Conservation (phyloP, 2,329 filamentous ascomycete genomes). For the Rutstroemia sydowiana region DNA sequence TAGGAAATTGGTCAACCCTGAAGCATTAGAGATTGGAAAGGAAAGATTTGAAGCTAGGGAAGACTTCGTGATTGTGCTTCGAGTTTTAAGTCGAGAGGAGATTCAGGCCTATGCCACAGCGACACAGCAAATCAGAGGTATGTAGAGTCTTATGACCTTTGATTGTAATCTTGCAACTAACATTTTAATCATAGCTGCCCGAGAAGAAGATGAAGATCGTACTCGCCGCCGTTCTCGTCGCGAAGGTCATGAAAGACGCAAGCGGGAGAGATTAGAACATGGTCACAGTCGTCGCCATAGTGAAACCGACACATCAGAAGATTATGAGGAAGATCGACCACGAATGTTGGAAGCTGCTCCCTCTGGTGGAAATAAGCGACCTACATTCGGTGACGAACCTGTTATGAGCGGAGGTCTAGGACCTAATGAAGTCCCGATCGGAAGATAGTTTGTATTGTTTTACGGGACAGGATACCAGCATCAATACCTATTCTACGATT, state of each 20-base stretch:
- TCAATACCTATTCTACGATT: no score
- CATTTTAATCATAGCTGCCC: slow-evolving; percentile 15
- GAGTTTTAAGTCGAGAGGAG: slow-evolving; percentile 80
- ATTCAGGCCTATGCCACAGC: slow-evolving; percentile 80
- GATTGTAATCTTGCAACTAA: not conserved
- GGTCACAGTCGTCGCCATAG: slow-evolving; percentile 13
- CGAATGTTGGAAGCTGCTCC: slow-evolving; percentile 25
- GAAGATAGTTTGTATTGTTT: no score
- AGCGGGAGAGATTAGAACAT: slow-evolving; percentile 18
- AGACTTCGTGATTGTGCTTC: slow-evolving; percentile 86
- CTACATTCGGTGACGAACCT: slow-evolving; percentile 18
- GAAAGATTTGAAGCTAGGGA: slow-evolving; percentile 88
- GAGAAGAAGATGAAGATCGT: slow-evolving; percentile 27
- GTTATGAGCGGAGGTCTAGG: slow-evolving; percentile 28
- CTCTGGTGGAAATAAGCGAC: slow-evolving; percentile 15
- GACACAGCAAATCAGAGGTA: slow-evolving; percentile 76
- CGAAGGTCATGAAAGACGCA: slow-evolving; percentile 28
- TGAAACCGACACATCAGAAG: slow-evolving; percentile 18
- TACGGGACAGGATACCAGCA: no score
- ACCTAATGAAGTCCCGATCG: not conserved
- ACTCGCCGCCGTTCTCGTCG: slow-evolving; percentile 26
- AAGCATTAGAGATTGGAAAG: slow-evolving; percentile 76
- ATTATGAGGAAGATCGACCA: slow-evolving; percentile 16
- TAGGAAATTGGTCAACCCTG: slow-evolving; percentile 79
- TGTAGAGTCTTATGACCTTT: slow-evolving; percentile 24